Conservation (phyloP, 148 eudicot species). For the Chenopodium album region DNA sequence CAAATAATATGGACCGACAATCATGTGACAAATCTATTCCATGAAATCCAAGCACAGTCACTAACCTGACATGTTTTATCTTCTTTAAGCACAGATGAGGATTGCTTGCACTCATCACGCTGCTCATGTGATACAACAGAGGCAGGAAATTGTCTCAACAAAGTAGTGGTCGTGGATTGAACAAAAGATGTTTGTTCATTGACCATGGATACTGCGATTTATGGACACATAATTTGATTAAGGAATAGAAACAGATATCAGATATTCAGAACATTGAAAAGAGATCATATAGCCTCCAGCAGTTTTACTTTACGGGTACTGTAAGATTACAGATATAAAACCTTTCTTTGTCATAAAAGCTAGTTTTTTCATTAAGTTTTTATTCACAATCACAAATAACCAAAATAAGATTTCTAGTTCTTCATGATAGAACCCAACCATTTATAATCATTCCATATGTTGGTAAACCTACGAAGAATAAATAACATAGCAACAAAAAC, state of each 20-base stretch:
- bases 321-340: conserved; percentile 2
- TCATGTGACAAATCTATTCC: background rate
- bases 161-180: conserved; percentile 38
- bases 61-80: conserved; percentile 62
- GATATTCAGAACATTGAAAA: background rate
- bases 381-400: background rate
- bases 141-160: conserved; percentile 54
- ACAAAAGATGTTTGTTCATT: conserved; percentile 54
- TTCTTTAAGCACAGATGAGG: conserved; percentile 40
- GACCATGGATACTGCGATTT: conserved; percentile 53
- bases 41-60: background rate
- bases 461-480: too few relatives aligned
- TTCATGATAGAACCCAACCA: too few relatives aligned
- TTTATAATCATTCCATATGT: too few relatives aligned
- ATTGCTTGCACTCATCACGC: conserved; percentile 52
- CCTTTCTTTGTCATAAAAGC: background rate
- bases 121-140: conserved; percentile 68
- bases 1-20: too few relatives aligned
- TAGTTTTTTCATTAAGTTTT: background rate
- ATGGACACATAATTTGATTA: background rate
- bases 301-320: background rate
- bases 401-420: background rate
- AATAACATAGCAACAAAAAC: too few relatives aligned
- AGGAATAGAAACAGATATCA: background rate
- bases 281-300: background rate